Evolutionary conservation across 371 early-diverging fungal genomes (phyloP).

Genomic region (Choanephora cucurbitarum): DNA sequence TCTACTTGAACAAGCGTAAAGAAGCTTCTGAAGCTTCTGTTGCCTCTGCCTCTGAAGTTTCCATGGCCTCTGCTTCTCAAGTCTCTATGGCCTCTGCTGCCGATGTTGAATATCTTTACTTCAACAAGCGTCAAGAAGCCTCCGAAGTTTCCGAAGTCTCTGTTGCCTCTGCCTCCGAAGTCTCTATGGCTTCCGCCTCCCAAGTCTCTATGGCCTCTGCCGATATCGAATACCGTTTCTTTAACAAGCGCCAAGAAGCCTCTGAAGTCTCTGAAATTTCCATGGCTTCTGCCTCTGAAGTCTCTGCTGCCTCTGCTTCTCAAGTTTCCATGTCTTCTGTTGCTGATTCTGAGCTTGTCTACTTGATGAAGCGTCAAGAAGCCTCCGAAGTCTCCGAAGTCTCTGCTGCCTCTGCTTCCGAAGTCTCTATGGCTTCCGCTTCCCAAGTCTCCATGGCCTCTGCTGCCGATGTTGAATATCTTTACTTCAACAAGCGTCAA

Average conservation of each 20-base stretch:
- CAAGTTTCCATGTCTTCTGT: neutral
- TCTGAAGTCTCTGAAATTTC: neutral
- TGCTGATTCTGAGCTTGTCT: too few species aligned
- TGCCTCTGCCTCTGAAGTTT: slow-evolving; percentile 5
- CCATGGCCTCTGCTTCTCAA: slow-evolving; percentile 3
- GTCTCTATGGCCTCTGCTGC: slow-evolving; percentile 2
- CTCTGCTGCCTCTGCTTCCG: slow-evolving; percentile 1
- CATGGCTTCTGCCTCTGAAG: neutral
- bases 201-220: slow-evolving; percentile 4
- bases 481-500: too few species aligned
- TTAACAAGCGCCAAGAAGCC: neutral
- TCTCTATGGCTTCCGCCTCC: slow-evolving; percentile 4
- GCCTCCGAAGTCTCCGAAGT: neutral
- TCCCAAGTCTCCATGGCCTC: slow-evolving; percentile 1
- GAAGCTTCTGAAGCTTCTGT: neutral
- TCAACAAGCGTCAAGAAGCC: too few species aligned
- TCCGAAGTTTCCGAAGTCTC: neutral
- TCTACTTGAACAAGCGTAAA: too few species aligned
- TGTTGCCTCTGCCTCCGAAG: slow-evolving; percentile 9
- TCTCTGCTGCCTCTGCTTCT: neutral
- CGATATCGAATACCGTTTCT: neutral
- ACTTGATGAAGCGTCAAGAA: too few species aligned
- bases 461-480: neutral
- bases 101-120: too few species aligned
- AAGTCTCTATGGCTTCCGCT: slow-evolving; percentile 4